phyloP scores from a whole-genome alignment of 352 stramenopile genomes.

The Pythium graminicola region DNA sequence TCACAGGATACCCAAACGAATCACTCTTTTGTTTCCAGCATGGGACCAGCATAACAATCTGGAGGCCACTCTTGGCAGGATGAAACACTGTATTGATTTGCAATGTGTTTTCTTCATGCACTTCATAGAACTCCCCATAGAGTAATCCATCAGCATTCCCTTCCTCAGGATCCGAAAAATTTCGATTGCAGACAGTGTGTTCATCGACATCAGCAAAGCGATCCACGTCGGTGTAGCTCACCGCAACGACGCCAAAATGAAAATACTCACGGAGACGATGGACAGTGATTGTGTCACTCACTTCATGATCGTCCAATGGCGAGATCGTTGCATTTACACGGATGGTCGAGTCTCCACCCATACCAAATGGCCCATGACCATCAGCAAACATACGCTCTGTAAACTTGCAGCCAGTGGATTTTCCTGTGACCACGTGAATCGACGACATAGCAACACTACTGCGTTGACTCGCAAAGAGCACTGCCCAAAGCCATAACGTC shows the following conservation, averaged over 20 bases:
- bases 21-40: constrained; percentile 84
- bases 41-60: constrained; percentile 60
- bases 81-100: constrained; percentile 45
- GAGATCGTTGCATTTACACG: constrained; percentile 41
- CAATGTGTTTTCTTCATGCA: constrained; percentile 36
- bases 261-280: constrained; percentile 71
- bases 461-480: constrained; percentile 21
- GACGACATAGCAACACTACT: constrained; percentile 35
- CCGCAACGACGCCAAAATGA: constrained; percentile 62
- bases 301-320: constrained; percentile 41
- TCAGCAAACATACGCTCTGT: constrained; percentile 81
- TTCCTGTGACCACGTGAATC: constrained; percentile 52
- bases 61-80: constrained; percentile 40
- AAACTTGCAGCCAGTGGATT: constrained; percentile 51
- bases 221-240: constrained; percentile 51
- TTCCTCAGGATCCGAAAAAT: constrained; percentile 42
- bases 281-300: constrained; percentile 63
- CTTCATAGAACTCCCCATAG: constrained; percentile 47
- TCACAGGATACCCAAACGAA: constrained; percentile 72
- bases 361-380: constrained; percentile 41
- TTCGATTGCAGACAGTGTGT: constrained; percentile 44
- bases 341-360: constrained; percentile 42
- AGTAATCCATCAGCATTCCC: constrained; percentile 39
- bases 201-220: constrained; percentile 41
- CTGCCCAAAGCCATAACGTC: constrained; percentile 26